These are phyloP conservation scores for Oryza longistaminata DNA, from an alignment of 176 grass and related monocot genomes.

Conservation along the genomic window DNA sequence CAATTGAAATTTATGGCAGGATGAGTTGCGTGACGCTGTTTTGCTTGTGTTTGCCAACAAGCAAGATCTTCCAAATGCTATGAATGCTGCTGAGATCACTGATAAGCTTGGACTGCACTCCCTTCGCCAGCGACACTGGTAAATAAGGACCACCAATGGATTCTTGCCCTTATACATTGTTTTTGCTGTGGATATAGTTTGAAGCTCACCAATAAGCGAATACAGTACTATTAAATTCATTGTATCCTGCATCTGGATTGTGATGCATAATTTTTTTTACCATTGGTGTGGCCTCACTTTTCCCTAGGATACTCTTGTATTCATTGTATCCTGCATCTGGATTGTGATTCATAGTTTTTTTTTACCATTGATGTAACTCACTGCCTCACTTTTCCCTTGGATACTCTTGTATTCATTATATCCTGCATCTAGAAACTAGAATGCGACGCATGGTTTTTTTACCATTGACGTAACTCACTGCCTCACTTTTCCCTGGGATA, in stretches of 20 bases:
- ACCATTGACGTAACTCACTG: background rate
- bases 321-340: background rate
- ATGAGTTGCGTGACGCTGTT: conserved; percentile 31
- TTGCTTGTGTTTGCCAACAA: conserved; percentile 42
- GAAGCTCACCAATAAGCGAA: background rate
- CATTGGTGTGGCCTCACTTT: no score
- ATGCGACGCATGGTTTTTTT: background rate
- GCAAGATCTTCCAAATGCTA: conserved; percentile 46
- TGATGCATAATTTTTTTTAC: no score
- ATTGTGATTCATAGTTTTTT: background rate
- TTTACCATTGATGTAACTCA: background rate
- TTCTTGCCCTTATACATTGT: background rate
- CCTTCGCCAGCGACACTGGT: conserved; percentile 39
- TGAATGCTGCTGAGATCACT: conserved; percentile 41
- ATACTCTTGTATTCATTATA: background rate
- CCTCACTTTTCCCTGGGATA: background rate
- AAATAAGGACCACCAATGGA: background rate
- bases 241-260: no score
- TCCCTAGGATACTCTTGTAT: no score
- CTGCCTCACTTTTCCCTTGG: background rate
- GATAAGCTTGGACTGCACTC: conserved; percentile 42
- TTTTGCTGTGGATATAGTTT: background rate
- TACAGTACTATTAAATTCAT: no score
- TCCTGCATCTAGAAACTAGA: background rate
- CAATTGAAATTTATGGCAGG: conserved; percentile 23